Evolutionary conservation across 805 yeast genomes (phyloP).

Genomic region (Candida incommunis): DNA sequence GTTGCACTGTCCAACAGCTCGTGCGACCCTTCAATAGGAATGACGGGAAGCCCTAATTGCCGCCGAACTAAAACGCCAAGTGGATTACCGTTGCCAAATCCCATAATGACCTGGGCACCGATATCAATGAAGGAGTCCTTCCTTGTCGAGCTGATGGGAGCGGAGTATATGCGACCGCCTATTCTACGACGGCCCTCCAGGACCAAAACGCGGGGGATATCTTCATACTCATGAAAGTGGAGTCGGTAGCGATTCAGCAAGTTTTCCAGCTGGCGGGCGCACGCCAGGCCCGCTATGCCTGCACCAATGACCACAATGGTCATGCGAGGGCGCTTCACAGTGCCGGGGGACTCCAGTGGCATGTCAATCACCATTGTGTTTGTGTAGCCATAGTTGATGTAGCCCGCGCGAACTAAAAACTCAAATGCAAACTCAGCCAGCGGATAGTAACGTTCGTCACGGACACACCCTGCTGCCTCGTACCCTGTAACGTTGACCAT

Average conservation of each 20-base stretch:
- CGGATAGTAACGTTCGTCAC: constrained; percentile 23
- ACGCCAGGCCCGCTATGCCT: constrained; percentile 92
- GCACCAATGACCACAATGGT: constrained; percentile 78
- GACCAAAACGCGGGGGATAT: constrained; percentile 25
- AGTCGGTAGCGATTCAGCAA: constrained; percentile 26
- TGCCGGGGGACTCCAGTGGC: constrained; percentile 12
- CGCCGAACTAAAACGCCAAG: constrained; percentile 25
- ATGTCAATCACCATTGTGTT: constrained; percentile 7
- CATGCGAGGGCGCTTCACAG: constrained; percentile 20
- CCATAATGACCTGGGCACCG: constrained; percentile 27
- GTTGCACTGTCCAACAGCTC: constrained; percentile 22
- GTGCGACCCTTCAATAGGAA: constrained; percentile 19
- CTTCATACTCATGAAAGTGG: constrained; percentile 22
- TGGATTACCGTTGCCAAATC: constrained; percentile 29
- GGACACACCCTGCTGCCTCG: constrained; percentile 30
- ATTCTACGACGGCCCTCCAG: constrained; percentile 27
- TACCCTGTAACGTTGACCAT: constrained; percentile 25
- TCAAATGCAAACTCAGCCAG: constrained; percentile 31
- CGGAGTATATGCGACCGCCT: constrained; percentile 29
- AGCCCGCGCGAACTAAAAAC: constrained; percentile 27
- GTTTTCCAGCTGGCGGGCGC: constrained; percentile 86
- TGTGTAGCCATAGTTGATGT: constrained; percentile 28
- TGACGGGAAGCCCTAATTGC: constrained; percentile 27
- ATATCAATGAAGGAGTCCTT: constrained; percentile 18
- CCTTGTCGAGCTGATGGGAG: constrained; percentile 5